Percentiles rank a stretch among this genome's conserved stretches.
phyloP scores from a whole-genome alignment of 345 rosid genomes.

The Xanthoceras sorbifolium region DNA sequence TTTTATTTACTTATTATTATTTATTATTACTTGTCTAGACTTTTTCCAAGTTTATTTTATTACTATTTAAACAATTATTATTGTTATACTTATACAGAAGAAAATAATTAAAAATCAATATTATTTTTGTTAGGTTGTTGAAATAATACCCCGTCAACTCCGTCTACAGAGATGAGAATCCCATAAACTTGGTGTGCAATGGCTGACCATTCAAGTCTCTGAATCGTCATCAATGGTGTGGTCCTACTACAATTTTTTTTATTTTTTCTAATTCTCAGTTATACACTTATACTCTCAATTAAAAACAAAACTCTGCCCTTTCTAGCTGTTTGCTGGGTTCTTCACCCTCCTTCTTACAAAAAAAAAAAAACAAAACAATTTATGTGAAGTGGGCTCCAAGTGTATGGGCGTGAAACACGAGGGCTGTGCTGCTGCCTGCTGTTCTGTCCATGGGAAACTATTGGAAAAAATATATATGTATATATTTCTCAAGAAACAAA shows the following conservation, averaged over 20 bases:
- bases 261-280: too few relatives aligned
- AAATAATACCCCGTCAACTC: neutral
- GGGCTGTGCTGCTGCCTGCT: too few relatives aligned
- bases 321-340: too few relatives aligned
- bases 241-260: neutral
- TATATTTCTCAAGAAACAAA: neutral
- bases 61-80: neutral
- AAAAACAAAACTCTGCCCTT: too few relatives aligned
- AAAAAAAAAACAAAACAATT: too few relatives aligned
- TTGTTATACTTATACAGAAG: too few relatives aligned
- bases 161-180: neutral
- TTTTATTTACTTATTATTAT: neutral
- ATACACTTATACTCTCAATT: too few relatives aligned
- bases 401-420: neutral
- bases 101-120: too few relatives aligned
- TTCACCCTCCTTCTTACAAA: too few relatives aligned
- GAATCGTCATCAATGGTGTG: neutral
- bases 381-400: neutral
- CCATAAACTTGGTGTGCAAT: neutral
- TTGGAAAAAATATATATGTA: neutral
- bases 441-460: neutral
- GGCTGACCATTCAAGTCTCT: neutral
- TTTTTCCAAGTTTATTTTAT: neutral
- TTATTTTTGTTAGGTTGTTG: neutral
- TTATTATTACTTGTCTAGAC: neutral